phyloP scores from a whole-genome alignment of 73 alveolate genomes.

The Tetrahymena elliotti region DNA sequence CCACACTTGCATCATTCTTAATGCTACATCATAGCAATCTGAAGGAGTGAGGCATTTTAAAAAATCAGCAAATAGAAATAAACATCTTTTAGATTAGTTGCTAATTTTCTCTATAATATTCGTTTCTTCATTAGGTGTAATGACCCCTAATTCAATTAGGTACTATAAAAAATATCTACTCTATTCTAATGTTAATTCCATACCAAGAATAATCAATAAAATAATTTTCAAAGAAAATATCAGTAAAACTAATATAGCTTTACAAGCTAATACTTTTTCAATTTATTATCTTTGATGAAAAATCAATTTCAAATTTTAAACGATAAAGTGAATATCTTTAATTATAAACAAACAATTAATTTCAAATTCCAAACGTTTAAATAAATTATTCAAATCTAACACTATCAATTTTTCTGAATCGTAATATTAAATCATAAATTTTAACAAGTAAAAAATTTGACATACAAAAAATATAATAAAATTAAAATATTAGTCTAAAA shows the following conservation, averaged over 20 bases:
- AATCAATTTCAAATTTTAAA: too few relatives aligned
- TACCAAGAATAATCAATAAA: not conserved
- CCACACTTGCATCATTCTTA: not conserved
- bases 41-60: not conserved
- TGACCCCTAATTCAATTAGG: not conserved
- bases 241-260: not conserved
- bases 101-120: not conserved
- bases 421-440: not conserved
- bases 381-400: not conserved
- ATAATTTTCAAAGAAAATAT: too few relatives aligned
- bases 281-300: not conserved
- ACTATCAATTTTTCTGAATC: not conserved
- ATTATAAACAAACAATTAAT: not conserved
- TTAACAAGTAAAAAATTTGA: too few relatives aligned
- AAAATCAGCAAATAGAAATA: not conserved
- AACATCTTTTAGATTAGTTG: not conserved
- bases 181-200: not conserved
- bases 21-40: not conserved
- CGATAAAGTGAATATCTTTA: not conserved
- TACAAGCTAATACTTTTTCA: not conserved
- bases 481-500: too few relatives aligned
- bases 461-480: too few relatives aligned
- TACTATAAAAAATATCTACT: not conserved
- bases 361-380: not conserved
- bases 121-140: not conserved